Evolutionary conservation across 805 yeast genomes (phyloP), one percentile per base, ranked within the genome.

Genomic region (Brettanomyces sp.): DNA sequence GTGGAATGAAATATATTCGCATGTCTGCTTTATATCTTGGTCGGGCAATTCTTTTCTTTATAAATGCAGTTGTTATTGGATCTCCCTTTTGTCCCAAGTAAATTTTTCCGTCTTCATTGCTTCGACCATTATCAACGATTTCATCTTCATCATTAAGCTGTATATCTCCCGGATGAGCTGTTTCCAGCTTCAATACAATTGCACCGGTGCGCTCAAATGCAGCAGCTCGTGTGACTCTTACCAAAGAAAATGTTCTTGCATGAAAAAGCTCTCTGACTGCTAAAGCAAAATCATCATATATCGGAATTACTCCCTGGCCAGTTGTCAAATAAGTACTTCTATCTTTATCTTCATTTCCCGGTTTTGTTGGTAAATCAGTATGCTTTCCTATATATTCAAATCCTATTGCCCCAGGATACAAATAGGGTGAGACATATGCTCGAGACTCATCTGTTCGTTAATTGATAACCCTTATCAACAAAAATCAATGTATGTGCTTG

Each of bases 1-100:
- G 60, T 3, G 82, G 81, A 5, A 79, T 60, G 18, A 79, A 52
- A 58, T 73, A 79, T n/a, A 79, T 72, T 55, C 77, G 74, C 85
- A 79, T 79, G 51, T 75, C 76, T 4, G 77, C 67, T 55, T 79
- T 79, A 58, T 79, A 79, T 33, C 85, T 59, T 11, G 85, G 85
- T 52, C 82, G 64, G 12, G 83, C 83, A 33, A 78, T 72, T 23
- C 73, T 66, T 48, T 76, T 76, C 58, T 79, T 79, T 43, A 79
- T 60, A 53, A 75, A 79, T 4, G 72, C 60, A 36, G 77, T 69
- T 25, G 70, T 63, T 2, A 79, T 75, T 32, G 65, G 60, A 42
- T 73, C 76, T 24, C 70, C 70, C 2, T 55, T 50, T 30, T 58
- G 57, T 1, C 77, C 77, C 32, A 72, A 43, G 3, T 47, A 28